Conservation (phyloP, 1,139 yeast genomes). For the Petasospora fabianii region DNA sequence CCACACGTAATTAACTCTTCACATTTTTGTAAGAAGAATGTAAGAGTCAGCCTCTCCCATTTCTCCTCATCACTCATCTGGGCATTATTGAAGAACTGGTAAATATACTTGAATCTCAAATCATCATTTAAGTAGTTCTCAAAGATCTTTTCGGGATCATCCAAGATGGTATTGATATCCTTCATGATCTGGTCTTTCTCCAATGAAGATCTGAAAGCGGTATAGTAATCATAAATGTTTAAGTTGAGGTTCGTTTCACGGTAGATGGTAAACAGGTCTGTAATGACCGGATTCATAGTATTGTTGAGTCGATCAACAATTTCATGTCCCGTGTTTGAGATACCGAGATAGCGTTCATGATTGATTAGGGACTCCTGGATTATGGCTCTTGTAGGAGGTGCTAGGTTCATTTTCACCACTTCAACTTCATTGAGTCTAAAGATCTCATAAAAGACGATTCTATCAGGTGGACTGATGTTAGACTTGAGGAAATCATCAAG, state of each 20-base stretch:
- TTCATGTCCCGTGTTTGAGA: slow-evolving; percentile 15
- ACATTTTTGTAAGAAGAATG: slow-evolving; percentile 57
- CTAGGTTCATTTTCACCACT: slow-evolving; percentile 17
- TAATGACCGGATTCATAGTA: slow-evolving; percentile 46
- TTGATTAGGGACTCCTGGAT: slow-evolving; percentile 24
- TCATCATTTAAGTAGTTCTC: slow-evolving; percentile 22
- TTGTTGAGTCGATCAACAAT: slow-evolving; percentile 24
- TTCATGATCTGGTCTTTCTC: slow-evolving; percentile 37
- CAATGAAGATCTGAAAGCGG: slow-evolving; percentile 61
- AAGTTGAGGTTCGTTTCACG: slow-evolving; percentile 76
- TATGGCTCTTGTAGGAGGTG: slow-evolving; percentile 22
- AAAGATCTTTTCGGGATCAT: slow-evolving; percentile 20
- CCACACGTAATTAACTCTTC: slow-evolving; percentile 55
- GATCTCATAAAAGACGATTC: slow-evolving; percentile 23
- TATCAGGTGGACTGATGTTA: slow-evolving; percentile 14
- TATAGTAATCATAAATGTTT: slow-evolving; percentile 74
- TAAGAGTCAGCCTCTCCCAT: slow-evolving; percentile 51
- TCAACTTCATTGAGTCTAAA: slow-evolving; percentile 21
- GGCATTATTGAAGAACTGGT: slow-evolving; percentile 24
- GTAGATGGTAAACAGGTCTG: slow-evolving; percentile 62
- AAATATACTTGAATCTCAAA: slow-evolving; percentile 22
- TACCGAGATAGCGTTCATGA: slow-evolving; percentile 22
- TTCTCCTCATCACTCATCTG: slow-evolving; percentile 28
- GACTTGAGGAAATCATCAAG: slow-evolving; percentile 20
- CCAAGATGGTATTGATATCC: slow-evolving; percentile 31